A percentile compares a stretch with the other conserved stretches of the same genome.
phyloP scores from a whole-genome alignment of 1,284 basidiomycete species.

The Cutaneotrichosporon arboriforme region DNA sequence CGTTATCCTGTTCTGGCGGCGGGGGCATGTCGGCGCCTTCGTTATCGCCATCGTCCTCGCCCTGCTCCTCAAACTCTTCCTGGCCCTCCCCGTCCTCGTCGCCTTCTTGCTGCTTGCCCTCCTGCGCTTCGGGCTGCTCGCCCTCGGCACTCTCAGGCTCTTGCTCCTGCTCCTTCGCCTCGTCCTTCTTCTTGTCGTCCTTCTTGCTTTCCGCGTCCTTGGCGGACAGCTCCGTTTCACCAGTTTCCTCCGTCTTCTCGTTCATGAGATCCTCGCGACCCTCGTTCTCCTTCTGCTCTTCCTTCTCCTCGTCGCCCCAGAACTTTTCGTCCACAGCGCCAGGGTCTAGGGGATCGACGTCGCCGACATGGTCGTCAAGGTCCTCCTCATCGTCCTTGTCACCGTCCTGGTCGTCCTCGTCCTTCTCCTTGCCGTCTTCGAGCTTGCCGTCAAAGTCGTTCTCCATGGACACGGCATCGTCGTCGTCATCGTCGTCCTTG shows the following conservation, averaged over 20 bases:
- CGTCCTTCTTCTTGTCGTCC: slow-evolving; percentile 38
- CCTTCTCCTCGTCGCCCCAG: slow-evolving; percentile 75
- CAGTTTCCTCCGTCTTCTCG: slow-evolving; percentile 43
- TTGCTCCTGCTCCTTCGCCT: slow-evolving; percentile 36
- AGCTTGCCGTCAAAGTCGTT: slow-evolving; percentile 68
- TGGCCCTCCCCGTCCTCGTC: slow-evolving; percentile 30
- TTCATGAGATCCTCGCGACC: slow-evolving; percentile 47
- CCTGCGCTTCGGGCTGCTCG: slow-evolving; percentile 30
- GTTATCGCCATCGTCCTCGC: slow-evolving; percentile 48
- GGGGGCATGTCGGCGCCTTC: slow-evolving; percentile 32
- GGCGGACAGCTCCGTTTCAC: slow-evolving; percentile 66
- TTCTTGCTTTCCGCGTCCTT: slow-evolving; percentile 57
- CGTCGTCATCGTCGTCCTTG: slow-evolving; percentile 61
- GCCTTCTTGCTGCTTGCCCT: slow-evolving; percentile 27
- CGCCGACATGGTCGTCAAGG: slow-evolving; percentile 77
- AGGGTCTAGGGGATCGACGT: slow-evolving; percentile 81
- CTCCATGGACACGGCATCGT: slow-evolving; percentile 58
- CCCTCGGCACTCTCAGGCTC: slow-evolving; percentile 13
- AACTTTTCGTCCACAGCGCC: slow-evolving; percentile 90
- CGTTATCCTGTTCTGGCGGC: slow-evolving; percentile 51
- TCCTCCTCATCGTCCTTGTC: slow-evolving; percentile 55
- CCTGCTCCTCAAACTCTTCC: slow-evolving; percentile 32
- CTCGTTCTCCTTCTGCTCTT: slow-evolving; percentile 48
- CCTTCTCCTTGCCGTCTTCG: slow-evolving; percentile 65
- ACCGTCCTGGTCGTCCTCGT: slow-evolving; percentile 56